These are phyloP conservation scores for Fusarium burgessii DNA, from an alignment of 2,329 filamentous ascomycete genomes.

Conservation along the genomic window DNA sequence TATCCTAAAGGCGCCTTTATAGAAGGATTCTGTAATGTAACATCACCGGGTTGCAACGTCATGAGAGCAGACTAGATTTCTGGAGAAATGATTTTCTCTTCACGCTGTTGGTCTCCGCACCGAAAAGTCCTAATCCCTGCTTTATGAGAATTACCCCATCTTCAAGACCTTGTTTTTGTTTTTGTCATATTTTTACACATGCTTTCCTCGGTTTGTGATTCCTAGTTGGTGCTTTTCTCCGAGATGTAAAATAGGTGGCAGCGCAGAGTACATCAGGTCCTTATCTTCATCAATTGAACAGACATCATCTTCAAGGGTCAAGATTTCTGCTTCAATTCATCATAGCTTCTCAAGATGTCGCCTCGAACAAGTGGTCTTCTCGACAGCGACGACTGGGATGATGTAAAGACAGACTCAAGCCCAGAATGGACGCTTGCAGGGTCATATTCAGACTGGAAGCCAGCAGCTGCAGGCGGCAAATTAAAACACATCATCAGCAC, in stretches of 20 bases:
- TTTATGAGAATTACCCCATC: conserved; percentile 2
- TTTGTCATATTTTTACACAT: conserved; percentile 31
- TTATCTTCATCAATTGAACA: conserved; percentile 7
- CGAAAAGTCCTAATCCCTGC: conserved; percentile 28
- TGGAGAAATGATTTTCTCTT: not conserved
- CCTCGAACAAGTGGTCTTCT: conserved; percentile 49
- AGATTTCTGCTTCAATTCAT: not conserved
- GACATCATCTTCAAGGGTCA: not conserved
- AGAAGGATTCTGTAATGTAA: conserved; percentile 6
- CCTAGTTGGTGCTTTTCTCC: not conserved
- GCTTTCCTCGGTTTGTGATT: conserved; percentile 34
- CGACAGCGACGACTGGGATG: conserved; percentile 52
- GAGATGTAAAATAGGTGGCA: conserved; percentile 1
- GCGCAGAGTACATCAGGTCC: conserved; percentile 9
- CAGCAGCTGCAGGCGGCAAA: conserved; percentile 33
- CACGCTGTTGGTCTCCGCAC: not conserved
- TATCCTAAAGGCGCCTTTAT: not conserved
- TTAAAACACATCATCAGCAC: conserved; percentile 13
- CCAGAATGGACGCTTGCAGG: conserved; percentile 40
- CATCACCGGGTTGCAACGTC: conserved; percentile 3
- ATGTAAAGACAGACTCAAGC: conserved; percentile 40
- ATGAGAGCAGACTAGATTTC: conserved; percentile 10
- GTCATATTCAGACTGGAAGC: conserved; percentile 45
- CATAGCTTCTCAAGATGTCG: conserved; percentile 45
- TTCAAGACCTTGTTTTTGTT: not conserved